phyloP scores from a whole-genome alignment of 2,329 filamentous ascomycete species.

The Curvularia hawaiiensis region DNA sequence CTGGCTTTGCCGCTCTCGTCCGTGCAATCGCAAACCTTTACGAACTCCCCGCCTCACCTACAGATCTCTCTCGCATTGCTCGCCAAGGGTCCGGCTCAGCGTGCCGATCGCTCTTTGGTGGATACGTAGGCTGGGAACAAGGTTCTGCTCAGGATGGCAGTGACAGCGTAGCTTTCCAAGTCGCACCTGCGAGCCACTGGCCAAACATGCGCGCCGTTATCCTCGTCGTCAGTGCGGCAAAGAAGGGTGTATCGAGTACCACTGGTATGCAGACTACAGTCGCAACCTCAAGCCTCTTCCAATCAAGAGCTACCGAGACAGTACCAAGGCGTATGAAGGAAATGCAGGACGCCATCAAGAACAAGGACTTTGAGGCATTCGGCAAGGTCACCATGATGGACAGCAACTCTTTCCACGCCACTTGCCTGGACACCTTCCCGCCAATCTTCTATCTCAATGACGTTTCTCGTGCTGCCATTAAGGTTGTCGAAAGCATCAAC shows the following conservation, averaged over 20 bases:
- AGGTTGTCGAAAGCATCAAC: slow-evolving; percentile 90
- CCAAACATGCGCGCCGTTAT: slow-evolving; percentile 92
- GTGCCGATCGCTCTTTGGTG: slow-evolving; percentile 90
- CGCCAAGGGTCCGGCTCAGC: slow-evolving; percentile 94
- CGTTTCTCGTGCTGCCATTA: slow-evolving; percentile 82
- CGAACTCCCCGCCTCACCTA: slow-evolving; percentile 77
- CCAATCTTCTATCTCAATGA: slow-evolving; percentile 99
- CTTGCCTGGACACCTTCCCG: slow-evolving; percentile 91
- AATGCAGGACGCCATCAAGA: slow-evolving; percentile 82
- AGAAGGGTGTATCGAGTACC: slow-evolving; percentile 93
- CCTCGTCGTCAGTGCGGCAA: slow-evolving; percentile 87
- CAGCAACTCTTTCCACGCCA: slow-evolving; percentile 95
- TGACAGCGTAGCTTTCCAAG: slow-evolving; percentile 86
- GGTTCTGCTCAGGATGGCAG: slow-evolving; percentile 76
- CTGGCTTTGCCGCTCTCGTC: slow-evolving; percentile 71
- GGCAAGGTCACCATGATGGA: slow-evolving; percentile 94
- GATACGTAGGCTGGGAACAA: slow-evolving; percentile 94
- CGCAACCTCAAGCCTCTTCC: slow-evolving; percentile 85
- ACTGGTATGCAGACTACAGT: slow-evolving; percentile 98
- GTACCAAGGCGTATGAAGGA: slow-evolving; percentile 82
- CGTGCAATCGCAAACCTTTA: slow-evolving; percentile 92
- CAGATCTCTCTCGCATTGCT: slow-evolving; percentile 85
- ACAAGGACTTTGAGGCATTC: slow-evolving; percentile 83
- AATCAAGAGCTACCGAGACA: slow-evolving; percentile 72
- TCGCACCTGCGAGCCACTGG: slow-evolving; percentile 90